Percentiles rank a stretch among this genome's conserved stretches.
Evolutionary conservation across 2,329 filamentous ascomycete genomes (phyloP).

Genomic region (Piedraia hortae): DNA sequence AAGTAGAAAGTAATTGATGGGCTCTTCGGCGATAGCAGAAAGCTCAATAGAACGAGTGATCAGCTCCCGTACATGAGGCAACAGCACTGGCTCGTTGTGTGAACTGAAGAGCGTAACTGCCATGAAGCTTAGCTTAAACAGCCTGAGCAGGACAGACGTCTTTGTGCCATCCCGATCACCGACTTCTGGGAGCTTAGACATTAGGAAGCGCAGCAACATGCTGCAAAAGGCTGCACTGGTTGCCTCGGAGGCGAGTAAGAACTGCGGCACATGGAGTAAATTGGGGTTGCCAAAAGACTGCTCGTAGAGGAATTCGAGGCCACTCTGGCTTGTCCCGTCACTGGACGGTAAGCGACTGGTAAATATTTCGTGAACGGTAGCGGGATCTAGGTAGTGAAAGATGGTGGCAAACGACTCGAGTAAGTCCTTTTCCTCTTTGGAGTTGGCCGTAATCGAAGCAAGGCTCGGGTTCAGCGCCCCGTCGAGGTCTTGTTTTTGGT

Average conservation of each 20-base stretch:
- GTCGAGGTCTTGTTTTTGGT: constrained; percentile 36
- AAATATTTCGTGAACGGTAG: constrained; percentile 96
- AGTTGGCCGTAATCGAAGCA: constrained; percentile 40
- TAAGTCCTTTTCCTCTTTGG: constrained; percentile 89
- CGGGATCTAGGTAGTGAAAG: constrained; percentile 93
- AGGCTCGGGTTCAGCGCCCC: constrained; percentile 89
- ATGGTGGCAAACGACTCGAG: constrained; percentile 94
- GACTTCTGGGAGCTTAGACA: constrained; percentile 88
- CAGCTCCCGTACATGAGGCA: constrained; percentile 91
- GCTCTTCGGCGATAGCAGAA: constrained; percentile 83
- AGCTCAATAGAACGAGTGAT: constrained; percentile 92
- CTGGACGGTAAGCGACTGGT: constrained; percentile 6
- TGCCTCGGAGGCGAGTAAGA: constrained; percentile 93
- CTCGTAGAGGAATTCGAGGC: constrained; percentile 87
- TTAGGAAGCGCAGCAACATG: constrained; percentile 90
- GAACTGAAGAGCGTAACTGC: constrained; percentile 84
- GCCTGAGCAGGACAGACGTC: constrained; percentile 67
- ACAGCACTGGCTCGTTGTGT: constrained; percentile 82
- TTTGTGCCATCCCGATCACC: constrained; percentile 77
- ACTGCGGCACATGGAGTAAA: constrained; percentile 83
- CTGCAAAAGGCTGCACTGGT: constrained; percentile 94
- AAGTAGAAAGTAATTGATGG: constrained; percentile 94
- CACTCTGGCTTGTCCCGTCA: constrained; percentile 30
- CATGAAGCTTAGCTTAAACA: constrained; percentile 99
- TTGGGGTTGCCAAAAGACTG: constrained; percentile 95